Evolutionary conservation across 129 eudicot genomes (phyloP), one percentile per base, ranked within the genome.

Genomic region (Oenanthe sinensis): DNA sequence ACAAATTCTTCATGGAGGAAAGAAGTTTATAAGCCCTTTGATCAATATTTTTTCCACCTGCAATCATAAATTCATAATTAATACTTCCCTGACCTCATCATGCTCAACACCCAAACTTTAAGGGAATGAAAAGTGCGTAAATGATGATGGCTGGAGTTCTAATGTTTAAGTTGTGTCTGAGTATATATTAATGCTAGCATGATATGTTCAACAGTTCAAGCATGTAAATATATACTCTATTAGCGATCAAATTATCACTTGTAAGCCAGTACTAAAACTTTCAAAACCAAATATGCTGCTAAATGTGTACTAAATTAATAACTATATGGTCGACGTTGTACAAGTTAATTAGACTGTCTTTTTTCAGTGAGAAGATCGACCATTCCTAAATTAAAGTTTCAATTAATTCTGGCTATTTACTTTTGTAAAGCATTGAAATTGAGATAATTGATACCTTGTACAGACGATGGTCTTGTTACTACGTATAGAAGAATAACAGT

Each of bases 401-500:
- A 39, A 33, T 33, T 33, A n/a, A 65, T 28, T 11, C 20, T 3
- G 71, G 1, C 36, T 24, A 63, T 17, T 10, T n/a, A n/a, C 28
- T 22, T 63, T 3, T 63, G 39, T 63, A 11, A 63, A 63, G 15
- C 17, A 28, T 28, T 26, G 20, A 28, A 65, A 65, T 65, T 14
- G 40, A 65, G 37, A 24, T 65, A 40, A 19, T 28, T 28, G 20
- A 71, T 84, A 91, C 98, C 96, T 76, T 73, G 78, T 76, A 75
- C 83, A 60, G 89, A 69, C 26, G 89, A 69, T 36, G 86, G 77
- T 50, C 79, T 80, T 17, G 50, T 81, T 14, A 46, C 39, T 5
- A 94, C 87, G 74, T 91, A 86, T 42, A 94, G 80, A 36, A 94
- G 98, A 83, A 94, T 75, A 30, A 94, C 78, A 40, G 93, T 89